These are phyloP conservation scores for Avena eriantha DNA, from an alignment of 176 grass and related monocot genomes.

Conservation along the genomic window DNA sequence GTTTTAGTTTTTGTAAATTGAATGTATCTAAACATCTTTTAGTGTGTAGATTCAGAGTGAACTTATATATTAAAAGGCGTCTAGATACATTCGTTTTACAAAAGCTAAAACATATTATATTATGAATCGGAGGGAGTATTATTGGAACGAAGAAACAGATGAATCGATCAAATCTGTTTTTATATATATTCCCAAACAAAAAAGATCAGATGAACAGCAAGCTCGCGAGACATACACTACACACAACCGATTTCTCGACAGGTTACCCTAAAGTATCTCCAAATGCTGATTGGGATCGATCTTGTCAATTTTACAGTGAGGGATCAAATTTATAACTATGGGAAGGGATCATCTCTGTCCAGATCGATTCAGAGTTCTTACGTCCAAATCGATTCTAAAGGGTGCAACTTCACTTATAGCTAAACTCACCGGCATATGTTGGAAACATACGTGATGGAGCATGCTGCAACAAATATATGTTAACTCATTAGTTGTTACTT, in stretches of 20 bases:
- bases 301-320: background rate
- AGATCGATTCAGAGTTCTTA: too few relatives aligned
- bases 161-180: too few relatives aligned
- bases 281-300: background rate
- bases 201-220: background rate
- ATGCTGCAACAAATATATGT: background rate
- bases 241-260: background rate
- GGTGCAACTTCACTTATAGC: background rate
- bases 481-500: background rate
- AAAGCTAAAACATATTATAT: too few relatives aligned
- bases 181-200: too few relatives aligned
- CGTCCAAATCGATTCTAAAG: background rate
- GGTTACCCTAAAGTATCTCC: background rate
- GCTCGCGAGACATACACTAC: background rate
- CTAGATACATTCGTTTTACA: too few relatives aligned
- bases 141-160: background rate
- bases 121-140: background rate
- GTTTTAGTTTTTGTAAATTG: too few relatives aligned
- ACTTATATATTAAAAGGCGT: too few relatives aligned
- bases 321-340: background rate
- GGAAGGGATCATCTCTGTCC: background rate
- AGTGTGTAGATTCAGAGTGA: too few relatives aligned
- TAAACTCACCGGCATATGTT: background rate
- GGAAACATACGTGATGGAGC: background rate
- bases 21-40: too few relatives aligned